These are phyloP conservation scores for Diaporthe sp. DNA, from an alignment of 2,329 filamentous ascomycete species.

Conservation along the genomic window DNA sequence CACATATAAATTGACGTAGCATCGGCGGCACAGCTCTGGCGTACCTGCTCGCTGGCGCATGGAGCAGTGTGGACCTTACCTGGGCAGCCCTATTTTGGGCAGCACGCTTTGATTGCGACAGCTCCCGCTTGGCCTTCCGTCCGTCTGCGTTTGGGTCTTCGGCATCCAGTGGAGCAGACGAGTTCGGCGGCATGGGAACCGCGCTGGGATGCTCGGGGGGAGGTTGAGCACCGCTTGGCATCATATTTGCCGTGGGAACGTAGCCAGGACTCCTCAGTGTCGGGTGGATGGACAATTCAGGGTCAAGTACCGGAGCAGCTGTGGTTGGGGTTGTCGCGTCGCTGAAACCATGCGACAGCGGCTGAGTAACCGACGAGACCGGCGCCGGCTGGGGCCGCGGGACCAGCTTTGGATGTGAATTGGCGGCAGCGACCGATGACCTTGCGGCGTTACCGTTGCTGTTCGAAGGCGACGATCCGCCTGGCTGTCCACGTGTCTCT, in stretches of 20 bases:
- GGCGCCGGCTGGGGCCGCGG: slow-evolving; percentile 39
- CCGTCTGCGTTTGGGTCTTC: slow-evolving; percentile 61
- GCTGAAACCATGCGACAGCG: slow-evolving; percentile 60
- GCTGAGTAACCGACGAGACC: slow-evolving; percentile 41
- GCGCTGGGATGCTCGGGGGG: slow-evolving; percentile 46
- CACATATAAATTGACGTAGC: slow-evolving; percentile 43
- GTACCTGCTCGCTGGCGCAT: slow-evolving; percentile 27
- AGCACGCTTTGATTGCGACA: slow-evolving; percentile 95
- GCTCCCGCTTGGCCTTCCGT: slow-evolving; percentile 87
- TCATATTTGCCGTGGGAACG: slow-evolving; percentile 51
- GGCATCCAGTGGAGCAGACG: slow-evolving; percentile 45
- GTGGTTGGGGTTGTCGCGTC: slow-evolving; percentile 54
- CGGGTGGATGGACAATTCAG: slow-evolving; percentile 64
- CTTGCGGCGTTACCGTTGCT: slow-evolving; percentile 31
- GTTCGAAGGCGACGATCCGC: slow-evolving; percentile 27
- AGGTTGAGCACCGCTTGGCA: slow-evolving; percentile 48
- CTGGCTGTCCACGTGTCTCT: slow-evolving; percentile 40
- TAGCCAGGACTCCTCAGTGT: slow-evolving; percentile 56
- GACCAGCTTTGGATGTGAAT: slow-evolving; percentile 37
- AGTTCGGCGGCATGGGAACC: slow-evolving; percentile 50
- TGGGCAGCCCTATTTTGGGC: slow-evolving; percentile 97
- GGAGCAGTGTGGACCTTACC: slow-evolving; percentile 68
- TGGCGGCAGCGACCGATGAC: slow-evolving; percentile 36
- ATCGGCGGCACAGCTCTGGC: slow-evolving; percentile 40
- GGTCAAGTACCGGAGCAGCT: slow-evolving; percentile 53